Evolutionary conservation across 768 basidiomycete genomes (phyloP).

Genomic region (Tulasnella calospora): DNA sequence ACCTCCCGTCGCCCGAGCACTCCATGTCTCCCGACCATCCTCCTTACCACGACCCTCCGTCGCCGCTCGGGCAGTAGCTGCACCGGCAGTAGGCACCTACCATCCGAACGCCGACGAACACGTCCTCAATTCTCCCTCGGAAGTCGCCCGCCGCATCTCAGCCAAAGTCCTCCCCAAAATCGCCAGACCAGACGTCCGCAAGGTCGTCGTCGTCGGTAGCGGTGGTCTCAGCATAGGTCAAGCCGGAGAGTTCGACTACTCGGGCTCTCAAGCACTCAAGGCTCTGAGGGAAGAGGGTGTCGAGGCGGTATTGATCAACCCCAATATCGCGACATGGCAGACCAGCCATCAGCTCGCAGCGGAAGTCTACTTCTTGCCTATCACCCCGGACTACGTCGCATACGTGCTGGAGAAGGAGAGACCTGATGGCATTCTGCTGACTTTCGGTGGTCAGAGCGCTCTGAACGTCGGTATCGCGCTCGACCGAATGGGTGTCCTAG

Average conservation of each 20-base stretch:
- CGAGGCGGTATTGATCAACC: conserved; percentile 91
- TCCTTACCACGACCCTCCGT: conserved; percentile 45
- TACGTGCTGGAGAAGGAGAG: conserved; percentile 98
- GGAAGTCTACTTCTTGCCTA: conserved; percentile 95
- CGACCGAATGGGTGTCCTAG: conserved; percentile 93
- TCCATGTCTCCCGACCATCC: conserved; percentile 47
- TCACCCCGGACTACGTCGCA: conserved; percentile 96
- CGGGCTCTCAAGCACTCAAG: conserved; percentile 97
- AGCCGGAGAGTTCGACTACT: conserved; percentile 99
- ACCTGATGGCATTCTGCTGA: conserved; percentile 93
- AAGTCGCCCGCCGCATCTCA: conserved; percentile 87
- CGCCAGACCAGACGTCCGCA: conserved; percentile 84
- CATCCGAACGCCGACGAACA: conserved; percentile 28
- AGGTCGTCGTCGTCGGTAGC: conserved; percentile 92
- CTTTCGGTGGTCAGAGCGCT: conserved; percentile 97
- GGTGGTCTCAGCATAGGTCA: conserved; percentile 97
- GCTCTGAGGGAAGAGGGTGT: conserved; percentile 95
- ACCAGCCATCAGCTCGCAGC: conserved; percentile 95
- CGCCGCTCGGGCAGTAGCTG: conserved; percentile 60
- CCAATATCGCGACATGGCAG: conserved; percentile 99
- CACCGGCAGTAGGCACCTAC: conserved; percentile 34
- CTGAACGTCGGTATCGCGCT: conserved; percentile 96
- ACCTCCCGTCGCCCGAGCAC: background rate
- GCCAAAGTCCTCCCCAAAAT: conserved; percentile 91
- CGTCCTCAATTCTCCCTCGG: conserved; percentile 82